A percentile compares a stretch with the other conserved stretches of the same genome.
phyloP scores from a whole-genome alignment of 805 yeast genomes.

The Schizosaccharomyces cryophilus region DNA sequence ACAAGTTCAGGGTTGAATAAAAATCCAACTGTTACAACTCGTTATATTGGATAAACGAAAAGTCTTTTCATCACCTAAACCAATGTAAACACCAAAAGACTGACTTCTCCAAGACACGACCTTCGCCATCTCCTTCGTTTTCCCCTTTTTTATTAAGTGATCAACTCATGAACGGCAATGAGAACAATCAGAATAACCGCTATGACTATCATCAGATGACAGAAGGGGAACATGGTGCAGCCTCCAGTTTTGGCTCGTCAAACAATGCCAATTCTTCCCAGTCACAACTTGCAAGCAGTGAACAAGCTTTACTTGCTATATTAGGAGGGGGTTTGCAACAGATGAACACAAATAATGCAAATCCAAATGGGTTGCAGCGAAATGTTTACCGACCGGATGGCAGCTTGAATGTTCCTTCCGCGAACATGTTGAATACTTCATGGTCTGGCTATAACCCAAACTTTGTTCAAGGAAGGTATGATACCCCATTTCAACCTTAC shows the following conservation, averaged over 20 bases:
- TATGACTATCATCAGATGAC: not conserved
- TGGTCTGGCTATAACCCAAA: not conserved
- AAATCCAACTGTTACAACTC: too few species aligned
- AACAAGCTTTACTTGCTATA: not conserved
- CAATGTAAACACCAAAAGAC: not conserved
- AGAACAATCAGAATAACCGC: not conserved
- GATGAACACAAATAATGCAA: not conserved
- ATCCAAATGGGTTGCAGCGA: not conserved
- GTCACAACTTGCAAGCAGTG: not conserved
- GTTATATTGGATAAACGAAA: too few species aligned
- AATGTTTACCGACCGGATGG: not conserved
- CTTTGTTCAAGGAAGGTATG: not conserved
- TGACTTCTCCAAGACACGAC: not conserved
- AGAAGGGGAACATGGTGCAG: not conserved
- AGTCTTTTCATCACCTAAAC: not conserved
- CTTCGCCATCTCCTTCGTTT: not conserved
- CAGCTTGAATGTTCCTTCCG: not conserved
- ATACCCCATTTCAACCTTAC: not conserved
- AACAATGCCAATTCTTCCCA: not conserved
- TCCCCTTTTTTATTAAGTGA: not conserved
- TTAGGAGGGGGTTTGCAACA: not conserved
- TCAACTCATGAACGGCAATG: not conserved
- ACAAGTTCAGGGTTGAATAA: too few species aligned
- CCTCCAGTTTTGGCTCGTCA: not conserved
- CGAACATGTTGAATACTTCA: not conserved